phyloP scores from a whole-genome alignment of 805 yeast genomes.

The Lachancea meyersii region DNA sequence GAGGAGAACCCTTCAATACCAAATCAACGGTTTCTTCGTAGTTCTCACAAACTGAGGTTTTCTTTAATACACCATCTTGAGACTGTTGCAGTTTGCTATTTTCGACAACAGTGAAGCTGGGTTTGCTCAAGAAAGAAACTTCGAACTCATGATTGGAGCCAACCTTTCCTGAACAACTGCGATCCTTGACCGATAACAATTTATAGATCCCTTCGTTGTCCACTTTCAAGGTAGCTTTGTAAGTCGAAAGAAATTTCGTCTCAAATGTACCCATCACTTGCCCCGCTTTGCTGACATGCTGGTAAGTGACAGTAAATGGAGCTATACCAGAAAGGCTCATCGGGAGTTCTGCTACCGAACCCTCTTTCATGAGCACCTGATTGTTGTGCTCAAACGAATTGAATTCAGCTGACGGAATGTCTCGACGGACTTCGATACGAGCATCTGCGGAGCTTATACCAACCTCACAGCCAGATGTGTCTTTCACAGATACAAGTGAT shows the following conservation, averaged over 20 bases:
- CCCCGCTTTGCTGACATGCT: slow-evolving; percentile 29
- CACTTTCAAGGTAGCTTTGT: slow-evolving; percentile 35
- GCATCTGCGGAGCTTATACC: slow-evolving; percentile 58
- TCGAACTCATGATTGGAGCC: slow-evolving; percentile 33
- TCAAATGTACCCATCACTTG: slow-evolving; percentile 22
- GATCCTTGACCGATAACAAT: slow-evolving; percentile 42
- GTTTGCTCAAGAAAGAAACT: slow-evolving; percentile 42
- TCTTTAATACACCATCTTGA: slow-evolving; percentile 26
- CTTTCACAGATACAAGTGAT: slow-evolving; percentile 58
- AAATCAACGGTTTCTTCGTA: slow-evolving; percentile 46
- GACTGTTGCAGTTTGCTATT: slow-evolving; percentile 25
- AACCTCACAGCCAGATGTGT: slow-evolving; percentile 75
- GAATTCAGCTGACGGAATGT: slow-evolving; percentile 55
- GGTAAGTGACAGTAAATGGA: slow-evolving; percentile 41
- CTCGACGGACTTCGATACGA: slow-evolving; percentile 60
- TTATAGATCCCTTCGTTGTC: slow-evolving; percentile 44
- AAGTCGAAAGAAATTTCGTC: slow-evolving; percentile 20
- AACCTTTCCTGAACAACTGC: slow-evolving; percentile 46
- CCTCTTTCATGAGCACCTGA: slow-evolving; percentile 49
- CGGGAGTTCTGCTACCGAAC: slow-evolving; percentile 55
- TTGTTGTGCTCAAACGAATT: slow-evolving; percentile 34
- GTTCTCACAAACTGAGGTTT: slow-evolving; percentile 43
- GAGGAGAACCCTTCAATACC: slow-evolving; percentile 50
- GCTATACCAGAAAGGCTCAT: slow-evolving; percentile 51
- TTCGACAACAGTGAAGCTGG: slow-evolving; percentile 37